phyloP scores from a whole-genome alignment of 208 protist genomes.

The Leishmania martiniquensis region DNA sequence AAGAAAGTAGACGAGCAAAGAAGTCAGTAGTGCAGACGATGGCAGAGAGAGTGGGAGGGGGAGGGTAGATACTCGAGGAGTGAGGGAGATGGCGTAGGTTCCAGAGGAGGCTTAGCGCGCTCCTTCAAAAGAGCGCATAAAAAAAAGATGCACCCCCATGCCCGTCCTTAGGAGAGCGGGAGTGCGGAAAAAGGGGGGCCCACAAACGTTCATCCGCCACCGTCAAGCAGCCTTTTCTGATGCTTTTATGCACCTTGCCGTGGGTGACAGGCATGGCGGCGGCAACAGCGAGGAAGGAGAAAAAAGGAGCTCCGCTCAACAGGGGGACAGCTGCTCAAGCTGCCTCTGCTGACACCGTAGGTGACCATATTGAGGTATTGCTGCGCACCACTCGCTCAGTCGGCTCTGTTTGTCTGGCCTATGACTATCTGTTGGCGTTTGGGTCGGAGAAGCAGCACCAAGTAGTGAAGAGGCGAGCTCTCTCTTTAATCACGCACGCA shows the following conservation, averaged over 20 bases:
- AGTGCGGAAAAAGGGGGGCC: background rate
- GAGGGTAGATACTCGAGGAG: background rate
- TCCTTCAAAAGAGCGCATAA: too few relatives aligned
- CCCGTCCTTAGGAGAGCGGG: too few relatives aligned
- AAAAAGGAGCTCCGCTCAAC: background rate
- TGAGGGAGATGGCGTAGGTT: background rate
- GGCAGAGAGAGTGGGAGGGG: background rate
- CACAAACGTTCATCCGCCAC: background rate
- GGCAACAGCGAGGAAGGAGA: background rate
- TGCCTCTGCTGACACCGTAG: background rate
- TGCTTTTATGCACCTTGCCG: background rate
- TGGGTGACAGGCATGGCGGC: background rate
- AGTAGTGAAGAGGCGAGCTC: background rate
- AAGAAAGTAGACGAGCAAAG: too few relatives aligned
- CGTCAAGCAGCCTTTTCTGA: background rate
- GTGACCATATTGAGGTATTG: background rate
- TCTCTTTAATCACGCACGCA: background rate
- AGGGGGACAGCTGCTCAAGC: background rate
- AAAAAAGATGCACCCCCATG: too few relatives aligned
- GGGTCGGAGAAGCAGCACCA: background rate
- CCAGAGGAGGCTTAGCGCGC: background rate
- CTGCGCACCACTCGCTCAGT: background rate
- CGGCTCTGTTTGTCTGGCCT: too few relatives aligned
- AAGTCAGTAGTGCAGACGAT: background rate
- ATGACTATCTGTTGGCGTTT: background rate